Conservation (phyloP, 208 protist species). For the Trypanosoma mega region DNA sequence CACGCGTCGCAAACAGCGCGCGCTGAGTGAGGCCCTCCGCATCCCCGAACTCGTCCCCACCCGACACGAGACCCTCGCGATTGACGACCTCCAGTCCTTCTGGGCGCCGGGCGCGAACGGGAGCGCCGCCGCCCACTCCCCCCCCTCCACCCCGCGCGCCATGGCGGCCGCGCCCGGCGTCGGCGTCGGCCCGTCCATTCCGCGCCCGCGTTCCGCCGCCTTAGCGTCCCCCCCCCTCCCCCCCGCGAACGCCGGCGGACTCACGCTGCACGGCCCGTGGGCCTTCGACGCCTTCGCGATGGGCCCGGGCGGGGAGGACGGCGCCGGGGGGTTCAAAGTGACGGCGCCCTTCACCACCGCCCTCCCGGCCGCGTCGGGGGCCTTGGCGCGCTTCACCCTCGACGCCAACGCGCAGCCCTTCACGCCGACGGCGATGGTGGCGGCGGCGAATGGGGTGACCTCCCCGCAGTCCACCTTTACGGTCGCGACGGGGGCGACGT, state of each 20-base stretch:
- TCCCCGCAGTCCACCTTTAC: conserved; percentile 14
- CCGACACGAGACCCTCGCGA: conserved; percentile 65
- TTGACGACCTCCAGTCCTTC: conserved; percentile 73
- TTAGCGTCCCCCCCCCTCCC: neutral
- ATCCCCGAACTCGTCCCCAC: conserved; percentile 42
- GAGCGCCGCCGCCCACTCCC: conserved; percentile 17
- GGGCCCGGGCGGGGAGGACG: too few relatives aligned
- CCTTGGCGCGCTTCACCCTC: conserved; percentile 23
- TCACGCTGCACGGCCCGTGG: too few relatives aligned
- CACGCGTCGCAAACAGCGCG: conserved; percentile 12
- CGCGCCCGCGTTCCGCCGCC: conserved; percentile 15
- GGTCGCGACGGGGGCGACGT: conserved; percentile 9
- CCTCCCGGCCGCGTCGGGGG: neutral
- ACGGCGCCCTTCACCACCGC: conserved; percentile 22
- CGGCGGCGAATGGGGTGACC: conserved; percentile 11
- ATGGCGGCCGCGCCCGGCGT: neutral
- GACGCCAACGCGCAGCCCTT: conserved; percentile 61
- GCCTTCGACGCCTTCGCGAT: too few relatives aligned
- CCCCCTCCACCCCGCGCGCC: conserved; percentile 20
- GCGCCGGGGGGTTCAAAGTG: conserved; percentile 19
- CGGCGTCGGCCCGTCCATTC: conserved; percentile 12
- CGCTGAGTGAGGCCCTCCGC: conserved; percentile 33
- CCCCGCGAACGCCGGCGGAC: too few relatives aligned
- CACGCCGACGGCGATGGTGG: conserved; percentile 34
- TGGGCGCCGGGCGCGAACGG: conserved; percentile 5